These are phyloP conservation scores for Beauveria asiatica DNA, from an alignment of 2,329 filamentous ascomycete genomes.

Conservation along the genomic window DNA sequence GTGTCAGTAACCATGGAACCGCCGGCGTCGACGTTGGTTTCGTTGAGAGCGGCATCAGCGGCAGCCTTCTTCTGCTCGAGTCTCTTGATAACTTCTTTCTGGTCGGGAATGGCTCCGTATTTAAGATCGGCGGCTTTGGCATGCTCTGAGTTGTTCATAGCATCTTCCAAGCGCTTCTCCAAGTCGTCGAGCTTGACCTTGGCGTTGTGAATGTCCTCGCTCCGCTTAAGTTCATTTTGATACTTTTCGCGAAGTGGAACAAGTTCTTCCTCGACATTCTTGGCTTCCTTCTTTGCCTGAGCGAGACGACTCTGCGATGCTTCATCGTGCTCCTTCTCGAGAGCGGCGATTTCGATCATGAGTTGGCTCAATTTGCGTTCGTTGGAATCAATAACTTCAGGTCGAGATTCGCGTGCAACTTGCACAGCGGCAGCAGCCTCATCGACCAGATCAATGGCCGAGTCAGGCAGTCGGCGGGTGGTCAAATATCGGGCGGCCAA, in stretches of 20 bases:
- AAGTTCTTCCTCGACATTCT: conserved; percentile 90
- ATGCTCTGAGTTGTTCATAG: conserved; percentile 79
- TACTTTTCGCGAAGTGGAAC: conserved; percentile 91
- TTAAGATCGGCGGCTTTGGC: conserved; percentile 85
- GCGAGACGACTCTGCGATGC: conserved; percentile 77
- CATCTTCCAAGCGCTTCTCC: conserved; percentile 86
- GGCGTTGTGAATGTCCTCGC: conserved; percentile 85
- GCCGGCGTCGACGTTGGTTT: conserved; percentile 45
- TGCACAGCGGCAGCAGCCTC: conserved; percentile 95
- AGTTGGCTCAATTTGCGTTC: conserved; percentile 85
- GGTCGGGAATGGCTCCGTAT: conserved; percentile 95
- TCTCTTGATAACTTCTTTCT: conserved; percentile 68
- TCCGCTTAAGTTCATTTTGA: conserved; percentile 82
- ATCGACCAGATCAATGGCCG: conserved; percentile 91
- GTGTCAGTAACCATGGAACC: conserved; percentile 81
- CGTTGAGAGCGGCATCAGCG: conserved; percentile 63
- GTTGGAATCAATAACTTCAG: conserved; percentile 88
- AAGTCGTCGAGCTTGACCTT: conserved; percentile 92
- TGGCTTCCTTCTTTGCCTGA: conserved; percentile 80
- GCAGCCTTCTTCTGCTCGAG: conserved; percentile 74
- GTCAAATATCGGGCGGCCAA: conserved; percentile 92
- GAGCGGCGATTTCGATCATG: conserved; percentile 93
- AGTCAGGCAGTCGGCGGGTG: conserved; percentile 82
- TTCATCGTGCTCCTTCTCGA: conserved; percentile 90
- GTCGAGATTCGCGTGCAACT: conserved; percentile 91